Percentiles rank a stretch among this genome's conserved stretches.
These are phyloP conservation scores for Singerocomus inundabilis DNA, from an alignment of 1,284 basidiomycete species.

Conservation along the genomic window DNA sequence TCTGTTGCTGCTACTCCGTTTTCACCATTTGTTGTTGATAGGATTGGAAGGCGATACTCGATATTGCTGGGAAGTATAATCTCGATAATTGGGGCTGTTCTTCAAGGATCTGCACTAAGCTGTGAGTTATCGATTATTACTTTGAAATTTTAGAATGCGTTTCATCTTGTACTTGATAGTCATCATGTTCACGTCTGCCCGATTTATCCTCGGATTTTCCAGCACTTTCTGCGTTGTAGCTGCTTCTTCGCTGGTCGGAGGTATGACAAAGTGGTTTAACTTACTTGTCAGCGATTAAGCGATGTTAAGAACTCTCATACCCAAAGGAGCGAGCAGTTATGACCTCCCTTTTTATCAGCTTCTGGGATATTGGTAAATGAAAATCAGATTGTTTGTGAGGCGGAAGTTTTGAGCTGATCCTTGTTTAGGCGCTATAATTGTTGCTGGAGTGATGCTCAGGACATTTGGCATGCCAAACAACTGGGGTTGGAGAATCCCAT, in stretches of 20 bases:
- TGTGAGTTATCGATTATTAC: constrained; percentile 5
- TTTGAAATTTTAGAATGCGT: too few species aligned
- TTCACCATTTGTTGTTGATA: constrained; percentile 13
- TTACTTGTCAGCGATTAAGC: constrained; percentile 16
- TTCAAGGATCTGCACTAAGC: constrained; percentile 21
- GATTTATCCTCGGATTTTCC: too few species aligned
- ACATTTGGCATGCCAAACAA: constrained; percentile 43
- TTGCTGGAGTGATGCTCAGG: neutral
- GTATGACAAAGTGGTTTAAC: constrained; percentile 1
- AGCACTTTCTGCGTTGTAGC: constrained; percentile 15
- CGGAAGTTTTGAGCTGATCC: neutral
- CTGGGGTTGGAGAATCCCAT: constrained; percentile 39
- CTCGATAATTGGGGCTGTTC: constrained; percentile 12
- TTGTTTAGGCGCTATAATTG: constrained; percentile 9
- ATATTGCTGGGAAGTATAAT: constrained; percentile 20
- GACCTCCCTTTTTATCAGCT: constrained; percentile 9
- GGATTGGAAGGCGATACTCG: constrained; percentile 19
- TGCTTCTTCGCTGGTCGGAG: constrained; percentile 17
- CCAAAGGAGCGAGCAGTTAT: constrained; percentile 22
- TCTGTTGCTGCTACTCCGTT: constrained; percentile 15
- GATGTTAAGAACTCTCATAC: too few species aligned
- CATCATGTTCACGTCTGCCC: constrained; percentile 16
- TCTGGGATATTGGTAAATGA: constrained; percentile 12
- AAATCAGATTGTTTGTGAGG: too few species aligned
- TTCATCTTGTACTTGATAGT: constrained; percentile 5